A percentile compares a stretch with the other conserved stretches of the same genome.
These are phyloP conservation scores for Populus trichocarpa DNA, from an alignment of 441 rosid species.

Conservation along the genomic window DNA sequence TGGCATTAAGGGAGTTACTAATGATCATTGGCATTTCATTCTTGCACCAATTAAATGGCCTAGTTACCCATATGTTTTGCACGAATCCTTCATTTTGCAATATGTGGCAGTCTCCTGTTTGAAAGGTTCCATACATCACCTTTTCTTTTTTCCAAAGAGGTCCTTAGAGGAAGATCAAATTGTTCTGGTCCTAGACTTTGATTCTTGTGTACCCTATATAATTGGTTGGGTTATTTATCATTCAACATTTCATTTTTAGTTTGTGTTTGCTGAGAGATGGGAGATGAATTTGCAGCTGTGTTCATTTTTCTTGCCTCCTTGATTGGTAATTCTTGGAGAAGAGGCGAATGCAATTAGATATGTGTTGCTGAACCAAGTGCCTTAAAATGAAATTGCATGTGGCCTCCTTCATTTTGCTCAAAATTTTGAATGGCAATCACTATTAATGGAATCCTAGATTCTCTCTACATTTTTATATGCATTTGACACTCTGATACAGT, in stretches of 20 bases:
- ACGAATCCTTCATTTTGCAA: neutral
- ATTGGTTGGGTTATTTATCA: neutral
- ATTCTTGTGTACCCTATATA: neutral
- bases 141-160: neutral
- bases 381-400: neutral
- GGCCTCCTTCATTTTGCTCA: neutral
- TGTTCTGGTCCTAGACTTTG: neutral
- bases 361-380: neutral
- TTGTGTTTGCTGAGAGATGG: neutral
- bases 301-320: neutral
- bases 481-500: constrained; percentile 11
- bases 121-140: neutral
- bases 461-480: constrained; percentile 2
- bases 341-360: neutral
- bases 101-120: neutral
- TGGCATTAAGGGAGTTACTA: too few species aligned
- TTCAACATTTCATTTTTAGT: neutral
- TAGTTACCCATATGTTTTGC: neutral
- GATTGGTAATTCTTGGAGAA: neutral
- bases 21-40: neutral
- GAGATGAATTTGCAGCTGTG: constrained; percentile 7
- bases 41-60: neutral
- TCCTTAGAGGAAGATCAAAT: neutral
- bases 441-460: neutral
- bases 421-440: neutral